phyloP scores from a whole-genome alignment of 2,329 filamentous ascomycete genomes.

The Colletotrichum eleusines region DNA sequence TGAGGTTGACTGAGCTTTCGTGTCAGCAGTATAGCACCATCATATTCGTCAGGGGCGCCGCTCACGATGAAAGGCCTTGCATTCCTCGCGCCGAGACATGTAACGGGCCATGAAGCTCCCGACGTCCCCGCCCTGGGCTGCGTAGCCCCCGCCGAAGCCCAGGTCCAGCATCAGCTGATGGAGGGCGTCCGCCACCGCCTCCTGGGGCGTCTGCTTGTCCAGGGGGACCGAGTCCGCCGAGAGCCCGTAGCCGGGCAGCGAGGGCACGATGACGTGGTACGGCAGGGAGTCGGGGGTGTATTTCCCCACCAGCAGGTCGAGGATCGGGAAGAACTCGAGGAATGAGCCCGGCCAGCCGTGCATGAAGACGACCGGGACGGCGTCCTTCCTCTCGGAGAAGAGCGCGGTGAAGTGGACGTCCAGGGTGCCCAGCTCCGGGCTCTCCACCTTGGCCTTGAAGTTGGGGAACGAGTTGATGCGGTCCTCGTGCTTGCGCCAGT shows the following conservation, averaged over 20 bases:
- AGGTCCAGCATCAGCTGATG: conserved; percentile 65
- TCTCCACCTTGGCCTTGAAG: conserved; percentile 56
- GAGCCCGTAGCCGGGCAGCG: conserved; percentile 62
- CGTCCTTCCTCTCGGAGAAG: conserved; percentile 63
- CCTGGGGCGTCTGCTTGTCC: conserved; percentile 41
- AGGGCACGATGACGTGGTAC: conserved; percentile 69
- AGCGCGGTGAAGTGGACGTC: conserved; percentile 66
- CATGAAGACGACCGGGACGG: conserved; percentile 63
- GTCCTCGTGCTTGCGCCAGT: conserved; percentile 57
- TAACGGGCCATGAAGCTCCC: conserved; percentile 58
- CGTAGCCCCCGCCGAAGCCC: conserved; percentile 64
- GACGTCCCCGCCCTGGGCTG: conserved; percentile 70
- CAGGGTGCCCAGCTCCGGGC: conserved; percentile 51
- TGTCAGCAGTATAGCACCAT: background rate
- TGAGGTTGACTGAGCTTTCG: conserved; percentile 10
- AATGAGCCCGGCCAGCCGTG: conserved; percentile 69
- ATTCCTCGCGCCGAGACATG: conserved; percentile 58
- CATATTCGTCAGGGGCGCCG: rapidly evolving
- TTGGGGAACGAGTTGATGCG: conserved; percentile 63
- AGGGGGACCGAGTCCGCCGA: conserved; percentile 61
- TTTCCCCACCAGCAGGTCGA: conserved; percentile 59
- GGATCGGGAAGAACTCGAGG: conserved; percentile 66
- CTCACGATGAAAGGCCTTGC: conserved; percentile 56
- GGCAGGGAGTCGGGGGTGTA: conserved; percentile 64
- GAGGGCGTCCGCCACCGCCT: conserved; percentile 54